Evolutionary conservation across 768 basidiomycete genomes (phyloP).

Genomic region (Phylloporus arenicola): DNA sequence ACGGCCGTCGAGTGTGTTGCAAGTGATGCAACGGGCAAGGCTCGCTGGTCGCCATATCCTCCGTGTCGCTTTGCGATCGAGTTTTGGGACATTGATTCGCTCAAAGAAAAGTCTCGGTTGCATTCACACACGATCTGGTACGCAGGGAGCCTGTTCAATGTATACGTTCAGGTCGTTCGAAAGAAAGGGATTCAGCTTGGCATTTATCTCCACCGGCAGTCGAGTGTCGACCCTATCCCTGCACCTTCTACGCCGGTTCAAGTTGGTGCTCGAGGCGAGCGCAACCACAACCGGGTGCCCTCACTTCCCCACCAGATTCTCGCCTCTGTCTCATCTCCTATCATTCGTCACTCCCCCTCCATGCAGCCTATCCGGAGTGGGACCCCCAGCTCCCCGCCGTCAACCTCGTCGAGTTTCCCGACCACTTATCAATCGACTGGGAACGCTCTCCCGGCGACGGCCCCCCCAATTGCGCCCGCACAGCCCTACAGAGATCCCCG

Average conservation of each 20-base stretch:
- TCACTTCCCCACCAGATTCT: slow-evolving; percentile 30
- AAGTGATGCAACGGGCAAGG: slow-evolving; percentile 39
- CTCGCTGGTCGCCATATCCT: slow-evolving; percentile 63
- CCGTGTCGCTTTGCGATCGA: slow-evolving; percentile 86
- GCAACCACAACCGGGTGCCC: slow-evolving; percentile 27
- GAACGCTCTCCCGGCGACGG: slow-evolving; percentile 36
- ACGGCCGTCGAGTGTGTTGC: slow-evolving; percentile 38
- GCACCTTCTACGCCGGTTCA: slow-evolving; percentile 51
- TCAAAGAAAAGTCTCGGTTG: slow-evolving; percentile 80
- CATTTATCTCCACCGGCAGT: slow-evolving; percentile 85
- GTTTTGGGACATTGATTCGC: slow-evolving; percentile 78
- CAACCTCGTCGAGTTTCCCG: slow-evolving; percentile 15
- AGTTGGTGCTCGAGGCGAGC: slow-evolving; percentile 24
- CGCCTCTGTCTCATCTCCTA: slow-evolving; percentile 22
- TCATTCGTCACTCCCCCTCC: slow-evolving; percentile 41
- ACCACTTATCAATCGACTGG: slow-evolving; percentile 21
- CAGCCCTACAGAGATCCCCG: slow-evolving; percentile 78
- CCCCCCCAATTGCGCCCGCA: slow-evolving; percentile 42
- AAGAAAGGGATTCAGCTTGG: slow-evolving; percentile 82
- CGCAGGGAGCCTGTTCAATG: slow-evolving; percentile 82
- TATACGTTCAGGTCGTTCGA: slow-evolving; percentile 83
- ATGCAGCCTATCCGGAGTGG: slow-evolving; percentile 43
- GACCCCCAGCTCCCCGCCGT: slow-evolving; percentile 34
- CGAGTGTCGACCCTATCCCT: slow-evolving; percentile 75
- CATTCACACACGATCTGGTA: slow-evolving; percentile 88